A percentile compares a stretch with the other conserved stretches of the same genome.
These are phyloP conservation scores for Extremus antarcticus DNA, from an alignment of 495 filamentous ascomycete species.

Conservation along the genomic window DNA sequence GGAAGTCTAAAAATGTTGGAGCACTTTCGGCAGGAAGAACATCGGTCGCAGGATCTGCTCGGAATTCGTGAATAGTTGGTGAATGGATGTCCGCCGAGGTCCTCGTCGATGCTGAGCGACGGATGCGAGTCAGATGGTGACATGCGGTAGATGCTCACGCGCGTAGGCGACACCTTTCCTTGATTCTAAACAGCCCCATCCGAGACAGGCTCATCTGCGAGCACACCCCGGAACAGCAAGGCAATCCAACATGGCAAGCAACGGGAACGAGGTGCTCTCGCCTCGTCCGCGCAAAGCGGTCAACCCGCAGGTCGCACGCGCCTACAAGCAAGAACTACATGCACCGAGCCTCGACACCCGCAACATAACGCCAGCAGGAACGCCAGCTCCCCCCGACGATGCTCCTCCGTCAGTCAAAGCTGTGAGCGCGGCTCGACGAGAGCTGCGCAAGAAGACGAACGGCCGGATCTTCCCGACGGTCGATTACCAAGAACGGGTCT, in stretches of 20 bases:
- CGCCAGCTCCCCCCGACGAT: constrained; percentile 83
- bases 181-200: not conserved
- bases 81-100: too few species aligned
- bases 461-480: constrained; percentile 87
- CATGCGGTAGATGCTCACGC: not conserved
- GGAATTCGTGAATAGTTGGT: too few species aligned
- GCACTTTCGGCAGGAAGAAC: too few species aligned
- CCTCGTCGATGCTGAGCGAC: not conserved
- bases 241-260: not conserved
- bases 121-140: not conserved
- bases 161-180: not conserved
- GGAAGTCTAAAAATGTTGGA: too few species aligned
- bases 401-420: constrained; percentile 82
- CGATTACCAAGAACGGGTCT: constrained; percentile 83
- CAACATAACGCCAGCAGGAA: constrained; percentile 36
- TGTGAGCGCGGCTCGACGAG: constrained; percentile 72
- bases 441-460: constrained; percentile 69
- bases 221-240: not conserved
- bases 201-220: not conserved
- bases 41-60: too few species aligned
- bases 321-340: not conserved
- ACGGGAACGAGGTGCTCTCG: constrained; percentile 5
- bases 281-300: constrained; percentile 3
- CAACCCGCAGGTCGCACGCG: not conserved
- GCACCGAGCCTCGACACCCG: not conserved